Percentiles rank a stretch among this genome's conserved stretches.
These are phyloP conservation scores for Marasmius sp. DNA, from an alignment of 1,284 basidiomycete genomes.

Conservation along the genomic window DNA sequence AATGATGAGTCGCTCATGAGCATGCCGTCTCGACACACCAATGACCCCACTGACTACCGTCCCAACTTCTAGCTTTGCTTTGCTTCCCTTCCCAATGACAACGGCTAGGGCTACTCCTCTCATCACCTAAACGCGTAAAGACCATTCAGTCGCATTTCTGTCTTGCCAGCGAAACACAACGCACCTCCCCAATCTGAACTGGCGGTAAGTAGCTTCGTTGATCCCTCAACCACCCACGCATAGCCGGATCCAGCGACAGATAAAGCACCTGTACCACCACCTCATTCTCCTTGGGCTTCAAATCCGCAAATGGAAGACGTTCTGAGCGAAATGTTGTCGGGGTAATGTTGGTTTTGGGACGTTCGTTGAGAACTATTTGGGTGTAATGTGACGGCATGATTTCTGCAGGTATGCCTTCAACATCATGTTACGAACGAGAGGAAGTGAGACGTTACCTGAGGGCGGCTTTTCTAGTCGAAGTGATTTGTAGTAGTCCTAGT, in stretches of 20 bases:
- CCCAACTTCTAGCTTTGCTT: slow-evolving; percentile 57
- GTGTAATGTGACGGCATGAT: slow-evolving; percentile 43
- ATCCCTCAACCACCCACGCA: slow-evolving; percentile 82
- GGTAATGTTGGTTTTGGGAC: slow-evolving; percentile 66
- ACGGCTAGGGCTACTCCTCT: slow-evolving; percentile 70
- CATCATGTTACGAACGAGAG: not conserved
- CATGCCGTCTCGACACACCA: slow-evolving; percentile 40
- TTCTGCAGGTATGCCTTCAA: not conserved
- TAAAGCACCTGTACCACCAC: slow-evolving; percentile 75
- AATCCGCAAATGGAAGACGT: slow-evolving; percentile 45
- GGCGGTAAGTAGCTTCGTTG: slow-evolving; percentile 65
- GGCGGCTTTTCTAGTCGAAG: too few relatives aligned
- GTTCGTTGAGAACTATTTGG: slow-evolving; percentile 71
- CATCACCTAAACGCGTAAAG: slow-evolving; percentile 52
- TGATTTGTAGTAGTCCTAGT: too few relatives aligned
- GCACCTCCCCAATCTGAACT: slow-evolving; percentile 78
- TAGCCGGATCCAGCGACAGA: slow-evolving; percentile 81
- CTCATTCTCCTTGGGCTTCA: slow-evolving; percentile 49
- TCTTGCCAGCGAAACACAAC: slow-evolving; percentile 9
- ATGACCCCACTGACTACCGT: slow-evolving; percentile 61
- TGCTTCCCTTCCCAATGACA: slow-evolving; percentile 60
- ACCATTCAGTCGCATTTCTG: not conserved
- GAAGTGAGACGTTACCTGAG: not conserved
- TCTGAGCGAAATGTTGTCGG: slow-evolving; percentile 72
- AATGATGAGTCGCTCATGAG: not conserved